Base-by-base conservation (phyloP, 768 basidiomycete genomes). In the Boletus rex-veris region DNA sequence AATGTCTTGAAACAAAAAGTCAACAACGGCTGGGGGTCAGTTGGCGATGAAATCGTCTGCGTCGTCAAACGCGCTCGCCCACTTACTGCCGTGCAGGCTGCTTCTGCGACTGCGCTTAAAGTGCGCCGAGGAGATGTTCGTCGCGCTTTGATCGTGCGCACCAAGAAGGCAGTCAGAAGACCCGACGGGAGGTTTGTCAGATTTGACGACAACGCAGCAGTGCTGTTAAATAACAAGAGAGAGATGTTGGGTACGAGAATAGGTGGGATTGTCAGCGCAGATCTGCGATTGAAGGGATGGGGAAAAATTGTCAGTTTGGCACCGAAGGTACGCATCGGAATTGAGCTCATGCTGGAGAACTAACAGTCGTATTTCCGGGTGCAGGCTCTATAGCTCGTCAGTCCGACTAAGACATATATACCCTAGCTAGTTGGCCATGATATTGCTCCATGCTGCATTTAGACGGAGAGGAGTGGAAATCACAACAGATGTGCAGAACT, bases 171-270 rank as follows among this genome's bases (percentile, higher is more conserved):
- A 21, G 88, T 92, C 5, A 80, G 84, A 39, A 77, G 96, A 66
- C 86, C 93, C 19, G 96, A 98, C 72, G 96, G 96, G 14, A 81
- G 92, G 28, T 77, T 82, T 62, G 77, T 98, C 58, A 78, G 90
- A 42, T 98, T 98, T 72, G 96, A 98, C 73, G 96, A 98, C 79
- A 98, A 98, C 64, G 96, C 96, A 1, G 92, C 85, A 9, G 93
- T 98, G 6, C 73, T 98, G 35, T 71, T 98, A 53, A 98, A 98
- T 72, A 92, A 92, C 77, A 98, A 98, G 76, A 82, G 86, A 52
- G 92, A 96, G 73, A 92, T 98, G 89, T 68, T 98, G 54, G 95
- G 94, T 18, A 97, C 94, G 46, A 84, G 96, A 64, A 92, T 98
- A 50, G 89, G 90, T 62, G 94, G 95, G 0, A 86, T 95, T 41